Base-by-base conservation (phyloP, 2,329 filamentous ascomycete species). In the Trichoderma harzianum region DNA sequence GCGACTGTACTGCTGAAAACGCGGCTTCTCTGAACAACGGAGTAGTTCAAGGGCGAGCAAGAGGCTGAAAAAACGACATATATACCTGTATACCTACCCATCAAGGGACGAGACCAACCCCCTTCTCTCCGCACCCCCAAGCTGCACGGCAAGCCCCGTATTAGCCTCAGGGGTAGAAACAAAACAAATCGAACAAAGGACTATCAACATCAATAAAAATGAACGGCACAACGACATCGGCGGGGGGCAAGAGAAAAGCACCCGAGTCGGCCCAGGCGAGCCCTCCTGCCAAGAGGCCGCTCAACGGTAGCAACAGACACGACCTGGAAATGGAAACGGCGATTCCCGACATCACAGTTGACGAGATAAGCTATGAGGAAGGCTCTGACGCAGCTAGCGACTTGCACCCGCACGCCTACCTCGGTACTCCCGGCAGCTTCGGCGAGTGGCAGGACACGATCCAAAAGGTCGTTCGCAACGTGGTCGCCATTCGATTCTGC, bases 401-500 rank as follows among this genome's bases (percentile, higher is more conserved):
- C 32, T 76, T 81, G 24, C 77, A 81, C 30, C 77, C 81, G 28
- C 79, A 77, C 72, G 75, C 74, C 34, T 82, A 79, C 69, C 77
- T 81, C 62, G 82, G 78, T 72, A 82, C 80, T 5, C 82, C 82
- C n/a, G 78, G 75, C 32, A 83, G 80, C 76, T 74, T 82, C 63
- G 81, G 81, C 47, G 95, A 97, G 83, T 99, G 96, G 96, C 95
- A 98, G 82, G 92, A 91, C 65, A 98, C 95, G 0, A 97, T 98
- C 73, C 95, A 98, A 82, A 92, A 90, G 73, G 96, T 99, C 3
- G 95, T 99, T 69, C 91, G 92, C 80, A 97, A 95, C 76, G 96
- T 98, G 21, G 96, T 99, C 64, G 97, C 95, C n/a, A 98, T 99
- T 78, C 93, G 97, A 76, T 99, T 99, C 84, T 98, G 95, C 81